Percentiles rank a stretch among this genome's conserved stretches.
Evolutionary conservation across 208 protist species (phyloP).

Genomic region (Crithidia acanthocephali): DNA sequence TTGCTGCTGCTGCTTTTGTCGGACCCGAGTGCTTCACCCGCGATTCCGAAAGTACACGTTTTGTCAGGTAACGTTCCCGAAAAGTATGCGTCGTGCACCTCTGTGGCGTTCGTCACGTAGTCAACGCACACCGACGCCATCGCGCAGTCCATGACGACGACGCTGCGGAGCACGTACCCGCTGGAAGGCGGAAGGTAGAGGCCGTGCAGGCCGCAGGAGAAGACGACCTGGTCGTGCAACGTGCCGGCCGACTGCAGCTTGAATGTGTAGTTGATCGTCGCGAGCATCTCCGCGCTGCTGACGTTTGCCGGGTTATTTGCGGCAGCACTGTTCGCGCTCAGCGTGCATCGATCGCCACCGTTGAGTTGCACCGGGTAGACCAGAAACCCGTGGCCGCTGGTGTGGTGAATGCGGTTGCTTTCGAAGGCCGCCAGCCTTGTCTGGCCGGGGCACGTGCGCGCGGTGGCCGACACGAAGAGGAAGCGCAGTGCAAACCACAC

Average conservation of each 20-base stretch:
- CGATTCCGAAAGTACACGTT: background rate
- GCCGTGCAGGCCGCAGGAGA: conserved; percentile 36
- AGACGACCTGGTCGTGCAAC: conserved; percentile 30
- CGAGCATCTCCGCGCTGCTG: conserved; percentile 5
- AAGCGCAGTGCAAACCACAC: conserved; percentile 49
- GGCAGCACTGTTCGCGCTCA: conserved; percentile 5
- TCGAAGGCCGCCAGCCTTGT: conserved; percentile 16
- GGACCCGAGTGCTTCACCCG: background rate
- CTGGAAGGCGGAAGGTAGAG: conserved; percentile 44
- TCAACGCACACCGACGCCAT: conserved; percentile 25
- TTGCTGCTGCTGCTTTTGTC: background rate
- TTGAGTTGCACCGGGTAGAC: conserved; percentile 46
- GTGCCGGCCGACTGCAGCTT: conserved; percentile 13
- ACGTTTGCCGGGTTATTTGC: conserved; percentile 10
- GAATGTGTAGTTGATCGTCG: background rate
- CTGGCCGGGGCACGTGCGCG: conserved; percentile 33
- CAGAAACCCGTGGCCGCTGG: conserved; percentile 34
- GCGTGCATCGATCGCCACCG: conserved; percentile 14
- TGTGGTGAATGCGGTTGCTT: conserved; percentile 36
- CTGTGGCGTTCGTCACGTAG: conserved; percentile 35
- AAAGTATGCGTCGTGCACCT: conserved; percentile 1
- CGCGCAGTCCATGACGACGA: conserved; percentile 33
- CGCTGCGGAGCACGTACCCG: conserved; percentile 28
- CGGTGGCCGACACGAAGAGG: conserved; percentile 22
- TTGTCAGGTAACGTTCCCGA: conserved; percentile 7